Conservation (phyloP, 768 basidiomycete species). For the Mycena olivaceomarginata region DNA sequence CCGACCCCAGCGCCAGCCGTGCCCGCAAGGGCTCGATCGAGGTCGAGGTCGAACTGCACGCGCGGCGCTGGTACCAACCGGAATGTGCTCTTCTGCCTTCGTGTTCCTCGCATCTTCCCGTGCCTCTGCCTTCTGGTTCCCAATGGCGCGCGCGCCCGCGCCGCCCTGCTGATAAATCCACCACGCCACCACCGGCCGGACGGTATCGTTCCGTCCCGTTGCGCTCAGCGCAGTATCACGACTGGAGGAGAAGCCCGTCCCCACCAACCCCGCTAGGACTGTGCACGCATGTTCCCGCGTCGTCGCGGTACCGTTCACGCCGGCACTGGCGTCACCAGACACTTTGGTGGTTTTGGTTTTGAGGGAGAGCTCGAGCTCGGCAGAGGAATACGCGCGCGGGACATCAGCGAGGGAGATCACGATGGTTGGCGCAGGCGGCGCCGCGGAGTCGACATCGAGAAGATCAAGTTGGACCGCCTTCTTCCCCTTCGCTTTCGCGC, state of each 20-base stretch:
- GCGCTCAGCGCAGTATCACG: conserved; percentile 25
- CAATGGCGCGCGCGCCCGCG: neutral
- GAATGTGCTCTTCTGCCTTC: conserved; percentile 2
- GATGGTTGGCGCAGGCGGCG: conserved; percentile 5
- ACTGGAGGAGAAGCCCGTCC: conserved; percentile 37
- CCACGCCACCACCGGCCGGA: conserved; percentile 37
- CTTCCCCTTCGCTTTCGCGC: conserved; percentile 25
- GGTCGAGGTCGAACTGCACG: conserved; percentile 29
- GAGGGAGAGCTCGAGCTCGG: conserved; percentile 17
- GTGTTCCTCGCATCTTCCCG: neutral
- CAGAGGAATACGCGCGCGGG: conserved; percentile 14
- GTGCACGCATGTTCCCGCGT: conserved; percentile 26
- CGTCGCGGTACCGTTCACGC: conserved; percentile 27
- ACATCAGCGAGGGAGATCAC: conserved; percentile 19
- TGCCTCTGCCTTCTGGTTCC: neutral
- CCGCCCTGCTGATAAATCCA: conserved; percentile 34
- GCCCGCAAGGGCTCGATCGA: conserved; percentile 20
- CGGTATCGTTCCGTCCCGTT: conserved; percentile 37
- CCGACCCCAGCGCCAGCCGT: conserved; percentile 11
- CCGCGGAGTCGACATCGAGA: neutral
- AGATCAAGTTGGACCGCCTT: conserved; percentile 28
- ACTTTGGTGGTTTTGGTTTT: conserved; percentile 11
- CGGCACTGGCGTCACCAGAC: conserved; percentile 16
- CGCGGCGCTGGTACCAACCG: conserved; percentile 34
- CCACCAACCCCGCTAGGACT: conserved; percentile 34